These are phyloP conservation scores for Hydnomerulius pinastri DNA, from an alignment of 768 basidiomycete species.

Conservation along the genomic window DNA sequence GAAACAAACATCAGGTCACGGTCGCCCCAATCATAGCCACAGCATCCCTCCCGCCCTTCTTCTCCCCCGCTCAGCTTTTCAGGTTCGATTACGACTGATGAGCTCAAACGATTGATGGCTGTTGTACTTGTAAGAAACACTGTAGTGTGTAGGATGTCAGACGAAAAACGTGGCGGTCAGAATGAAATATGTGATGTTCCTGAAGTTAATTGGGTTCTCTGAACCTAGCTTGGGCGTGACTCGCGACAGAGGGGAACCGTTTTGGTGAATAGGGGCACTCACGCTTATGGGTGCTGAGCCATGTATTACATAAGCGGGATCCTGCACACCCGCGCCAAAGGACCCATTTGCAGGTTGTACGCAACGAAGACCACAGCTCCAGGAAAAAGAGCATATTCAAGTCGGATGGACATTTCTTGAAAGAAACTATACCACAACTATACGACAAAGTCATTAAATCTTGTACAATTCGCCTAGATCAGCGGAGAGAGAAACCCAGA, in stretches of 20 bases:
- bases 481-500: neutral
- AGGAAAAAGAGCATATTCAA: slow-evolving; percentile 6
- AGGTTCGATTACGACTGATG: neutral
- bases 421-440: slow-evolving; percentile 4
- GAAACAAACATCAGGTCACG: neutral
- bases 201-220: too few species aligned
- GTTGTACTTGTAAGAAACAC: too few species aligned
- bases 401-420: slow-evolving; percentile 32
- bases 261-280: too few species aligned
- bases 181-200: too few species aligned
- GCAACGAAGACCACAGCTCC: slow-evolving; percentile 1
- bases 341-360: neutral
- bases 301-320: slow-evolving; percentile 19
- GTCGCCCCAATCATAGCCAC: neutral
- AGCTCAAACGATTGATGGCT: too few species aligned
- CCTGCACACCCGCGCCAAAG: neutral
- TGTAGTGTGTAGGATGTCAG: too few species aligned
- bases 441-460: slow-evolving; percentile 6
- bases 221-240: too few species aligned
- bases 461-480: neutral
- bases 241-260: too few species aligned
- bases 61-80: neutral
- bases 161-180: too few species aligned
- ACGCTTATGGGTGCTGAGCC: too few species aligned
- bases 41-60: neutral